Evolutionary conservation across 495 filamentous ascomycete genomes (phyloP).

Genomic region (Acidiella bohemica): DNA sequence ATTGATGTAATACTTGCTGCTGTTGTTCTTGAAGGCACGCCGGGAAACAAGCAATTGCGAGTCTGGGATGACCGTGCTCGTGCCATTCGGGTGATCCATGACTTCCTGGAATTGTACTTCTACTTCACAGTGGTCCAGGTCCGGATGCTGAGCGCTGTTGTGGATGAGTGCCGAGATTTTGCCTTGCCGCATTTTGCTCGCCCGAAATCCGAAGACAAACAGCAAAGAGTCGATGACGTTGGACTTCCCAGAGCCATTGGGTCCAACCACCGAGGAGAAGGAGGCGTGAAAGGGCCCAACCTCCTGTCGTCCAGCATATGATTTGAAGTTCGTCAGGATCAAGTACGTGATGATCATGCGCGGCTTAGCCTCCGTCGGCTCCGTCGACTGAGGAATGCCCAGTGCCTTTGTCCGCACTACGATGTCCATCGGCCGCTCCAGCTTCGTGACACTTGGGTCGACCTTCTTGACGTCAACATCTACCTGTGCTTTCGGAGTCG

Average conservation of each 20-base stretch:
- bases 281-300: constrained; percentile 95
- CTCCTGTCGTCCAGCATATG: constrained; percentile 87
- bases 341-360: constrained; percentile 85
- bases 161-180: constrained; percentile 97
- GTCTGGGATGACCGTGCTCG: constrained; percentile 58
- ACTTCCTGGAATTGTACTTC: constrained; percentile 93
- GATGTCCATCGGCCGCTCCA: constrained; percentile 90
- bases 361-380: constrained; percentile 57
- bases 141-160: constrained; percentile 75
- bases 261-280: constrained; percentile 97
- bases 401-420: constrained; percentile 73
- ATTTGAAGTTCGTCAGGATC: constrained; percentile 91
- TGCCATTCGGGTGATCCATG: constrained; percentile 68
- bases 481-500: constrained; percentile 13
- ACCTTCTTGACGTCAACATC: constrained; percentile 43
- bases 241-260: constrained; percentile 95
- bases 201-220: constrained; percentile 95
- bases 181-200: constrained; percentile 98
- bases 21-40: constrained; percentile 93
- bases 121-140: constrained; percentile 83
- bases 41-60: constrained; percentile 79
- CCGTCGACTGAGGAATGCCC: constrained; percentile 44
- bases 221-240: constrained; percentile 97
- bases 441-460: constrained; percentile 55
- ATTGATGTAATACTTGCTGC: constrained; percentile 96